phyloP scores from a whole-genome alignment of 2,329 filamentous ascomycete species.

The Colletotrichum brevisporum region DNA sequence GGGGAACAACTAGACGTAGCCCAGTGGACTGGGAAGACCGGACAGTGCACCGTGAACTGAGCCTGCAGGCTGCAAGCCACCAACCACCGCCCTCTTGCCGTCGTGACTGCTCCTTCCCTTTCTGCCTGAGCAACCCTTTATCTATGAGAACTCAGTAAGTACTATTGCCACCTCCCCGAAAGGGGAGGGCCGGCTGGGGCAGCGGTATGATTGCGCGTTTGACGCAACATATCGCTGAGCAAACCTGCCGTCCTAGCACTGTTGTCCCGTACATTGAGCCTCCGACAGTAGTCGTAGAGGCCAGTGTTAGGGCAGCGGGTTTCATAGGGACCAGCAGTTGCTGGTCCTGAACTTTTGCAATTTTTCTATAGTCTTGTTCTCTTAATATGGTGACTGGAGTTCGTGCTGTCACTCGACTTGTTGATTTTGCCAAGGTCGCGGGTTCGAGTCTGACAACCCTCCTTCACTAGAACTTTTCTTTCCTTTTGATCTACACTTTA shows the following conservation, averaged over 20 bases:
- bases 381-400: not conserved
- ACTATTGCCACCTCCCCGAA: not conserved
- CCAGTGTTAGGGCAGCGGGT: not conserved
- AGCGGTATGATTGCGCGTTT: conserved; percentile 1
- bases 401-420: not conserved
- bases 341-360: not conserved
- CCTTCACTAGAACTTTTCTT: not conserved
- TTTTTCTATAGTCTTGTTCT: not conserved
- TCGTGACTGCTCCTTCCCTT: not conserved
- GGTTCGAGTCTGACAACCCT: not conserved
- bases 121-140: not conserved
- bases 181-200: not conserved
- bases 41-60: no score
- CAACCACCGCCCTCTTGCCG: not conserved
- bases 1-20: no score
- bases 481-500: not conserved
- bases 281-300: not conserved
- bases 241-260: not conserved
- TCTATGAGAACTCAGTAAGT: not conserved
- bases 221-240: not conserved
- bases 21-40: no score
- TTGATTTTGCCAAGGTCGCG: not conserved
- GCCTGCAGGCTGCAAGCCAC: no score
- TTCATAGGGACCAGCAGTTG: not conserved
- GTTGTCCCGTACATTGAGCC: not conserved